Base-by-base conservation (phyloP, 2,329 filamentous ascomycete genomes). In the Rhynchosporium agropyri region DNA sequence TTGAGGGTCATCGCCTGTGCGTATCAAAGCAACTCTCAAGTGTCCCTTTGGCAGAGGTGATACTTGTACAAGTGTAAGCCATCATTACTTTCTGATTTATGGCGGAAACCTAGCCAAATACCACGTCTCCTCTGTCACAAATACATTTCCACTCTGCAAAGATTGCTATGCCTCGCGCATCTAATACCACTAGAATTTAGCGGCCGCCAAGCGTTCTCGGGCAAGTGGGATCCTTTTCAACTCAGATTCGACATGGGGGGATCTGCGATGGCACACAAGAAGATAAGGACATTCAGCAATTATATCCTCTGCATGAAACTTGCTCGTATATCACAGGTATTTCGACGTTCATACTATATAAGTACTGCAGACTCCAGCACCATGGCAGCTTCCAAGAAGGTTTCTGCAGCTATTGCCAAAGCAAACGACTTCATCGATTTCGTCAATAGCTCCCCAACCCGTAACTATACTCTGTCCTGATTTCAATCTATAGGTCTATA, bases 361-460 rank as follows among this genome's bases (percentile, higher is more conserved):
- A 36, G 33, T 36, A 60, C 57, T 28, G 29, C 38, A 1, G 53
- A 45, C 38, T 36, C 58, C 6, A 51, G 63, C 63, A 71, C 56
- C 57, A 74, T 74, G 72, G 33, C 66, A 10, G 43, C 46, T 20
- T 43, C 63, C 15, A 71, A 69, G 49, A 61, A 64, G 13, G 46
- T 68, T 50, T 69, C 69, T 20, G 54, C 70, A n/a, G 66, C 72
- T n/a, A 58, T 65, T 43, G 70, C 71, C n/a, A 70, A 73, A 64
- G 73, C 78, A 74, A 61, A 71, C 51, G 91, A 96, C 81, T 97
- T 97, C 77, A 79, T 97, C 74, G 89, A 91, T 78, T 97, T 97
- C 79, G 89, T 97, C 76, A 96, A 97, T 78, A 90, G 89, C 67
- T 97, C 93, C 63, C 95, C 95, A 12, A 96, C 93, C 59, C 94